Evolutionary conservation across 106 monocot genomes (phyloP), one percentile per base, ranked within the genome.

Genomic region (Iris macrosiphon): DNA sequence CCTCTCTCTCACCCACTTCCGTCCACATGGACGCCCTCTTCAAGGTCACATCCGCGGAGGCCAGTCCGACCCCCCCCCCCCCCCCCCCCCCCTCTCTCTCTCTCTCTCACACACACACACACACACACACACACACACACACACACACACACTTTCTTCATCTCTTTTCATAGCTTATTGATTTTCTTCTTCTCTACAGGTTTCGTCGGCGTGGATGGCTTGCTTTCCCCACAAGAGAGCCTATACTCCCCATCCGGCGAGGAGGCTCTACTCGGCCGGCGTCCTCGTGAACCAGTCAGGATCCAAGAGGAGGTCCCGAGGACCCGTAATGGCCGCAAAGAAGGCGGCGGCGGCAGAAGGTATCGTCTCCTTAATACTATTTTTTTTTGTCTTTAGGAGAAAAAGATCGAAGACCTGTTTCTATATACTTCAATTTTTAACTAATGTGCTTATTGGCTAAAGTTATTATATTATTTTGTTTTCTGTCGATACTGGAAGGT

Each of bases 301-400:
- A 21, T 85, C 77, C 17, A 89, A 82, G 56, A 58, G 76, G 68
- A 72, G 95, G 40, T 66, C 79, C 15, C 63, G 85, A 7, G 95
- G 89, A 22, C 85, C 85, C 12, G 60, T 80, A 6, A 96, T 96
- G 85, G 82, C 82, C 0, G 85, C 82, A 18, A 96, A 89, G 66
- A 96, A 89, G 45, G 74, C 82, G 2, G 58, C 72, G 3, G 74
- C 82, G 2, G 58, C 72, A 2, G 61, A 85, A 71, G 95, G 95
- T 95, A 60, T 7, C 14, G 2, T 23, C n/a, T n/a, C n/a, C n/a
- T n/a, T n/a, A n/a, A n/a, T n/a, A n/a, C n/a, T n/a, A n/a, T 17
- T 27, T 29, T 43, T 42, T 15, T 40, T 27, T 40, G 2, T 55
- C 20, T 52, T 11, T 1, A 24, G 49, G 11, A 2, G 46, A 34